Base-by-base conservation (phyloP, 768 basidiomycete species). In the Mycena sanguinolenta region DNA sequence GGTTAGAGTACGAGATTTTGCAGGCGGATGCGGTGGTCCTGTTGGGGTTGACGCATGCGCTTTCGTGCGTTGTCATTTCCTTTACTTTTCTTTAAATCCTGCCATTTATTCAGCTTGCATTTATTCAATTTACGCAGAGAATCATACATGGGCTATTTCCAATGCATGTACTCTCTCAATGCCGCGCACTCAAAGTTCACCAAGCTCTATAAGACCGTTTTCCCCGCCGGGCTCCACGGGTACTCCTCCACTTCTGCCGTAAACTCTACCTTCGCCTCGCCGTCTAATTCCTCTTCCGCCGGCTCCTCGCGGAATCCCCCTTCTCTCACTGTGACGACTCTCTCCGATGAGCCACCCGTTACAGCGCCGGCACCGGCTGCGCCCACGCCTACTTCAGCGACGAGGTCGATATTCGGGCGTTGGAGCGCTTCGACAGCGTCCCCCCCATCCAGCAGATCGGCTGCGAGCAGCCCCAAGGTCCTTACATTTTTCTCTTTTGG, bases 121-220 rank as follows among this genome's bases (percentile, higher is more conserved):
- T 42, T 2, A 42, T 27, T n/a, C n/a, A 39, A 54, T 23, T 39
- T 39, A 7, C 25, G 2, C 65, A 93, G 91, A 65, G 93, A 94
- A 79, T 89, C 90, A 2, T 93, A 93, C 77, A 89, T 88, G 84
- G 93, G 93, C 38, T 94, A 94, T 76, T 74, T 94, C 10, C 92
- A 93, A 73, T 94, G 92, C 82, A 84, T 94, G 89, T 93, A 78
- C 79, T 85, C 85, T 12, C 71, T 68, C 55, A 69, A 70, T 63
- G 89, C 88, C 71, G 92, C 92, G 16, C 91, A 94, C 74, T 88
- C 91, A 2, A 93, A 92, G 75, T 95, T 93, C 73, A 85, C 89
- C 10, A 94, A 90, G 91, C 80, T 93, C 5, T 92, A 88, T 81
- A 92, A 89, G 75, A 86, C 85, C 6, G 85, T 92, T 36, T 93